Evolutionary conservation across 805 yeast genomes (phyloP), one percentile per base, ranked within the genome.

Genomic region (Cyberlindnera japonica): DNA sequence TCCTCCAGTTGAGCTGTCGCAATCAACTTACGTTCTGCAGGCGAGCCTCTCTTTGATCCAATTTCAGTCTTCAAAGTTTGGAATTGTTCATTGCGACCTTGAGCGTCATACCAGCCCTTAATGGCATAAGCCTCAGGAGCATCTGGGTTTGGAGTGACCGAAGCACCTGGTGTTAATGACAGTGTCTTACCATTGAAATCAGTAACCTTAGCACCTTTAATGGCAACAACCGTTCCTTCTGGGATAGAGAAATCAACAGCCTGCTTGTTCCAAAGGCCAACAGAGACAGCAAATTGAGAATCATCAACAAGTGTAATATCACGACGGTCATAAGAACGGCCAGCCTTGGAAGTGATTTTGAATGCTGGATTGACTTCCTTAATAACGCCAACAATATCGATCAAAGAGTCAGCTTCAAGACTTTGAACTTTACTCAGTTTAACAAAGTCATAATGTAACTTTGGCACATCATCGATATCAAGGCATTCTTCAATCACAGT

Each of bases 101-200:
- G 79, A 29, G 83, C 75, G 56, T 88, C 95, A 57, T 79, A 93
- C 99, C 99, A 93, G 6, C 98, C 98, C 62, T 88, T 87, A 51
- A 93, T 73, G 40, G 77, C 73, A 61, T 79, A 88, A 4, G 97
- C 91, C 60, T 88, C 96, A 15, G 86, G 81, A 17, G 85, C 75
- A 57, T 90, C 96, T 2, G 99, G 99, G 55, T 87, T 86, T 11
- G 85, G 73, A 26, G 79, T 62, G 48, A 93, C 65, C 1, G 85
- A 74, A 16, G 96, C 89, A 10, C 86, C 74, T 45, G 82, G 87
- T 18, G 90, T 79, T 61, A 89, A 74, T 1, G 95, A 82, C 50
- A 93, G 69, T 12, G 86, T 74, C 58, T 91, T 80, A 19, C 97
- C 97, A 44, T 82, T 81, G 61, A 87, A 93, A 58, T 90, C 97